Evolutionary conservation across 495 filamentous ascomycete species (phyloP).

Genomic region (Trichoderma asperelloides): DNA sequence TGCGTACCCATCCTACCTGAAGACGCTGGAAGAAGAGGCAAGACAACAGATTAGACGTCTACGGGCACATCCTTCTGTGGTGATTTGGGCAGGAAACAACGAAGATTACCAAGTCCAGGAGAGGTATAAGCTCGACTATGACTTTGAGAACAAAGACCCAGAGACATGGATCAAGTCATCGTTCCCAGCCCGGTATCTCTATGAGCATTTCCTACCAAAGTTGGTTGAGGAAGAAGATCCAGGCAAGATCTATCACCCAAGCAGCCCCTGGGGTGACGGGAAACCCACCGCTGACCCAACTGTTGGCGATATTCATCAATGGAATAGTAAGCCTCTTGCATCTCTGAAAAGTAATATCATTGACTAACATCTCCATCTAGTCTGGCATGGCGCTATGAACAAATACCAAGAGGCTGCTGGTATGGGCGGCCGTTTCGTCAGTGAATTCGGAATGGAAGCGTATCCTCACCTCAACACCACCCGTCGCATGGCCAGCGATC

Average conservation of each 20-base stretch:
- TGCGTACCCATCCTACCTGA: conserved; percentile 51
- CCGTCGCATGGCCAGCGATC: conserved; percentile 54
- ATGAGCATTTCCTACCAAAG: conserved; percentile 59
- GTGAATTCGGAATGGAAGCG: conserved; percentile 84
- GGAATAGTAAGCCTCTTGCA: conserved; percentile 40
- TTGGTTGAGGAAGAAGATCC: conserved; percentile 49
- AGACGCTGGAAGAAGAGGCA: conserved; percentile 56
- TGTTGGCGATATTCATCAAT: conserved; percentile 80
- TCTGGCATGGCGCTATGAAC: conserved; percentile 74
- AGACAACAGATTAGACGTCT: conserved; percentile 57
- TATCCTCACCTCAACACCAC: conserved; percentile 76
- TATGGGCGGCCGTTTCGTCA: conserved; percentile 67
- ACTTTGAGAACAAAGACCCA: conserved; percentile 59
- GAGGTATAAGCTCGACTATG: conserved; percentile 48
- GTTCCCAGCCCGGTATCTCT: conserved; percentile 76
- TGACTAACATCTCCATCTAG: conserved; percentile 14
- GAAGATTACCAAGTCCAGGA: conserved; percentile 80
- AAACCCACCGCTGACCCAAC: conserved; percentile 58
- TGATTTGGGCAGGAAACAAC: conserved; percentile 76
- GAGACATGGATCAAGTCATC: conserved; percentile 62
- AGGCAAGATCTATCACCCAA: conserved; percentile 65
- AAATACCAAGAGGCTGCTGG: conserved; percentile 67
- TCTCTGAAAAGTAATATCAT: conserved; percentile 12
- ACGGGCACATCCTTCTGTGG: conserved; percentile 69
- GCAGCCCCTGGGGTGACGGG: conserved; percentile 76